Conservation (phyloP, 805 yeast genomes). For the Wickerhamiella vanderwaltii region DNA sequence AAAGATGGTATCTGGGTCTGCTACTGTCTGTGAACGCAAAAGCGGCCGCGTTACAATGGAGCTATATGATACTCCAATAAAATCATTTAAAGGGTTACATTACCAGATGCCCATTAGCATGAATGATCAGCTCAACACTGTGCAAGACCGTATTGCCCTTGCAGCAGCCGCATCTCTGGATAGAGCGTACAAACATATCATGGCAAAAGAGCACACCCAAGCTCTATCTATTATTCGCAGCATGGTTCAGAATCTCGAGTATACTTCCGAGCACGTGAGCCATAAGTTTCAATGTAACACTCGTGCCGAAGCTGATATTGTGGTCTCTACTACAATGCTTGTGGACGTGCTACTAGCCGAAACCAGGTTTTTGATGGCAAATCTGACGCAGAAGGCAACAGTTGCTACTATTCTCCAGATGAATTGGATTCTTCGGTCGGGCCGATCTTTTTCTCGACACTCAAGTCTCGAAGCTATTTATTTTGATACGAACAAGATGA, state of each 20-base stretch:
- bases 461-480: constrained; percentile 11
- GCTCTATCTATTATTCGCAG: neutral
- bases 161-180: constrained; percentile 2
- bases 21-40: neutral
- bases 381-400: neutral
- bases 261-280: neutral
- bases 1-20: neutral
- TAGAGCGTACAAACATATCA: neutral
- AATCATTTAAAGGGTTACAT: constrained; percentile 1
- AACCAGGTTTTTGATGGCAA: neutral
- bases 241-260: neutral
- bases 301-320: neutral
- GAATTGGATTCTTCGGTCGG: constrained; percentile 10
- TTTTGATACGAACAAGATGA: constrained; percentile 12
- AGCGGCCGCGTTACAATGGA: neutral
- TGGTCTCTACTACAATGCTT: neutral
- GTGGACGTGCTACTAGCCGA: neutral
- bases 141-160: neutral
- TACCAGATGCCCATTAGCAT: neutral
- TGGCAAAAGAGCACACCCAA: neutral
- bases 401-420: neutral
- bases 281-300: neutral
- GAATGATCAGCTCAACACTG: neutral
- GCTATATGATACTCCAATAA: neutral
- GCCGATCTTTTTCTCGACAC: constrained; percentile 11